A percentile compares a stretch with the other conserved stretches of the same genome.
phyloP scores from a whole-genome alignment of 2,329 filamentous ascomycete genomes.

The Fusarium sp. region DNA sequence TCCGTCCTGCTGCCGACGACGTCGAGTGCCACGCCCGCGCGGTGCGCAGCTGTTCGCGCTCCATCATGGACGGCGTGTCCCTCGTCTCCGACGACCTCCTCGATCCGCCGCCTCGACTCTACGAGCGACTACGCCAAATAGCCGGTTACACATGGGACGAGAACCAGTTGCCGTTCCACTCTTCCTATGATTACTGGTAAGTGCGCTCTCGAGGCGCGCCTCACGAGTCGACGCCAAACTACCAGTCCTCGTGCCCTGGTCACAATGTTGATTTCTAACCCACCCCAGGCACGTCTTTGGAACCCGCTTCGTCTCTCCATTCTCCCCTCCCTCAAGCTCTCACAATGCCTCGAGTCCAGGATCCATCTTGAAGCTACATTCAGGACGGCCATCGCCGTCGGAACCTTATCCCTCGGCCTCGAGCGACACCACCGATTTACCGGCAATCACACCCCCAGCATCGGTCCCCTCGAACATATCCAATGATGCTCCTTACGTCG shows the following conservation, averaged over 20 bases:
- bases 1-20: slow-evolving; percentile 32
- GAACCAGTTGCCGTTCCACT: slow-evolving; percentile 66
- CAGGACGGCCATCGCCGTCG: slow-evolving; percentile 58
- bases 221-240: neutral
- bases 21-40: slow-evolving; percentile 35
- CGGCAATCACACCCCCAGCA: slow-evolving; percentile 53
- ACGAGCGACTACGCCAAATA: slow-evolving; percentile 79
- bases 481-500: slow-evolving; percentile 66
- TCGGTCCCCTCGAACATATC: slow-evolving; percentile 50
- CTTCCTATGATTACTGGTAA: slow-evolving; percentile 90
- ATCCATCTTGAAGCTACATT: slow-evolving; percentile 56
- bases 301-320: slow-evolving; percentile 67
- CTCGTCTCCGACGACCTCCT: slow-evolving; percentile 66
- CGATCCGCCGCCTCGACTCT: slow-evolving; percentile 76
- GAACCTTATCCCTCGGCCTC: slow-evolving; percentile 55
- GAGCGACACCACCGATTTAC: slow-evolving; percentile 53
- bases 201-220: slow-evolving; percentile 26
- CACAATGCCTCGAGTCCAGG: slow-evolving; percentile 60
- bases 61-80: slow-evolving; percentile 64
- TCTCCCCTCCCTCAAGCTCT: slow-evolving; percentile 60
- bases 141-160: slow-evolving; percentile 84
- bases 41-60: slow-evolving; percentile 43
- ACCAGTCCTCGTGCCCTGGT: neutral
- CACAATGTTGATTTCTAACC: slow-evolving; percentile 23
- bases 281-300: slow-evolving; percentile 73